phyloP scores from a whole-genome alignment of 805 yeast genomes.

The Kazachstania psychrophila region DNA sequence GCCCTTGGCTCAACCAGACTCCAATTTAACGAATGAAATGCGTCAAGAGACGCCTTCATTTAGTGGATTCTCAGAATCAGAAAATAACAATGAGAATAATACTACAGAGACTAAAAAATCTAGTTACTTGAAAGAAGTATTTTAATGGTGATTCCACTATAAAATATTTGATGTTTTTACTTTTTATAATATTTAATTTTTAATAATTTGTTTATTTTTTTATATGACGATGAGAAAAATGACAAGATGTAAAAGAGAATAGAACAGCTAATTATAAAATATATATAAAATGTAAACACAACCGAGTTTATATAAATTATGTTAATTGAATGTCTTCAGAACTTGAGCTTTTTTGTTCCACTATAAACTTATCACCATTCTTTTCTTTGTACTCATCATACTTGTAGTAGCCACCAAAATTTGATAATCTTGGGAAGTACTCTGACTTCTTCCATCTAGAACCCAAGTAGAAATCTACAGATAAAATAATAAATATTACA shows the following conservation, averaged over 20 bases:
- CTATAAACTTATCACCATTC: no score
- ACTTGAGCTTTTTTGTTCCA: no score
- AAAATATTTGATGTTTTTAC: no score
- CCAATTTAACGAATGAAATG: no score
- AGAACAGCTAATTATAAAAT: no score
- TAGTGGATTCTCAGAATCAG: slow-evolving; percentile 26
- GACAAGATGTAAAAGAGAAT: no score
- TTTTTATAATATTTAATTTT: neutral
- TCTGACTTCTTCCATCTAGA: slow-evolving; percentile 31
- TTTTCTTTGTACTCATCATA: slow-evolving; percentile 10
- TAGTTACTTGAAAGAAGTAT: slow-evolving; percentile 22
- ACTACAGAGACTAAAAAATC: no score
- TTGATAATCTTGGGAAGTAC: slow-evolving; percentile 23
- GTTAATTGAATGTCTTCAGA: no score
- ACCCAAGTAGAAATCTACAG: slow-evolving; percentile 66
- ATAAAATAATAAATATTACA: slow-evolving; percentile 49
- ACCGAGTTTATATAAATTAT: no score
- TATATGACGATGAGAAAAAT: no score
- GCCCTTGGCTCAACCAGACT: neutral
- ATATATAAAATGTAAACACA: no score
- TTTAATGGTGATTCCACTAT: slow-evolving; percentile 6
- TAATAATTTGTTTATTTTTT: neutral
- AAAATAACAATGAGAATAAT: no score
- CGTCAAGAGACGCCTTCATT: slow-evolving; percentile 15
- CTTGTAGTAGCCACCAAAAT: slow-evolving; percentile 22